Base-by-base conservation (phyloP, 225 moss, liverwort and hornwort species). In the Bryoerythrophyllum caledonicum region DNA sequence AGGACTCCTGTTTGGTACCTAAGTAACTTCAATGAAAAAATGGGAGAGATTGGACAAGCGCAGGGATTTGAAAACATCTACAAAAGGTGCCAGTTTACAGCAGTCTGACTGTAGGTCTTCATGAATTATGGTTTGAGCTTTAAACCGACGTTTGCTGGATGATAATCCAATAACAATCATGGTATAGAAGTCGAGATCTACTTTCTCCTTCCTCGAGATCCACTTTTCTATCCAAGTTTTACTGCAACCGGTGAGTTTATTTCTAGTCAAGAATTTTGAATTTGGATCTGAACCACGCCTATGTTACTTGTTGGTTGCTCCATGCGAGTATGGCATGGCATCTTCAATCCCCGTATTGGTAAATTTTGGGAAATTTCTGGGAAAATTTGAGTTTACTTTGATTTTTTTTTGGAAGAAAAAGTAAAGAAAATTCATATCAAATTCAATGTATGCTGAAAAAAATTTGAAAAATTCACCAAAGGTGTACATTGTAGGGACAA, bases 1-100 rank as follows among this genome's bases (percentile, higher is more conserved):
- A 88, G 87, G 78, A 80, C 85, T 32, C 85, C 84, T n/a, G 10
- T 78, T 32, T 85, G 80, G 87, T 17, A 80, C 25, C 69, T 72
- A 51, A 10, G 82, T 65, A 78, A 48, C 15, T 24, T 85, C 78
- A 78, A 78, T 24, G 72, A 80, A 56, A 6, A 2, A 35, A 78
- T 67, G 52, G 25, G 68, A 35, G 51, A 52, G 15, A 24, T 9
- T 51, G 81, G 76, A 17, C 48, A 27, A 40, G 63, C 65, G 23
- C 72, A 77, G 26, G 68, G 41, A 62, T 76, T 88, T 71, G 77
- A 85, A 69, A 68, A 54, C 66, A 65, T 80, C 63, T 85, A 27
- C 78, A 80, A 43, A 65, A 49, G 70, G 7, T 82, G 85, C 55
- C 65, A 32, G 51, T 82, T 88, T 61, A 85, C 75, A 6, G 23